Evolutionary conservation across 2,329 filamentous ascomycete genomes (phyloP), one percentile per base, ranked within the genome.

Genomic region (Arthrobotrys iridis): DNA sequence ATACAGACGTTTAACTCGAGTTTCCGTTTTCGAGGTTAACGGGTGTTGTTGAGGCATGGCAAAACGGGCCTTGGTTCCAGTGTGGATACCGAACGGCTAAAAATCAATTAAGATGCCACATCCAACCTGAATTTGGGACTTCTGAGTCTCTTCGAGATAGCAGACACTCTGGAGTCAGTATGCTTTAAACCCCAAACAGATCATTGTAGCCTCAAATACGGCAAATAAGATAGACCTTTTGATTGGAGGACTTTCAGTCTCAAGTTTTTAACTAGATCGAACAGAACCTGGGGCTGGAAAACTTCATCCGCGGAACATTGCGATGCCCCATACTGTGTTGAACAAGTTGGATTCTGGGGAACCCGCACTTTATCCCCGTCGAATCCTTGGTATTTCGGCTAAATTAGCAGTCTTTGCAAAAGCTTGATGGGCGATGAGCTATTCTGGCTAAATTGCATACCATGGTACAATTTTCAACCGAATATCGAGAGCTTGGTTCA

Each of bases 201-300:
- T 13, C 7, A 40, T 40, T 7, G 7, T 15, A 11, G n/a, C 46
- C 22, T 11, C 24, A 18, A 5, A 3, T 48, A 7, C 6, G 13
- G 4, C 46, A 40, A 40, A 28, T 1, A n/a, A 20, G 11, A 30
- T 18, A 20, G 8, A 22, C 57, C 11, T 28, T 24, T 24, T 67
- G 40, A 67, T 67, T 67, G 63, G 63, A 67, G 63, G 63, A 67
- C 30, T 70, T 70, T 43, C 35, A 45, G 20, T 26, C 45, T 26
- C 57, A 63, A 26, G 62, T 60, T 22, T 24, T 55, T 30, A 22
- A 22, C 35, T 24, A 30, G 50, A 24, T 37, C 30, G 35, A 52
- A 52, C 46, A 52, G 33, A 48, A 41, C 45, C 55, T 45, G 33
- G 35, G 41, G 10, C 26, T 35, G 6, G 24, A 43, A 35, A 62